Conservation (phyloP, 2,329 filamentous ascomycete genomes). For the Coniella lustricola region DNA sequence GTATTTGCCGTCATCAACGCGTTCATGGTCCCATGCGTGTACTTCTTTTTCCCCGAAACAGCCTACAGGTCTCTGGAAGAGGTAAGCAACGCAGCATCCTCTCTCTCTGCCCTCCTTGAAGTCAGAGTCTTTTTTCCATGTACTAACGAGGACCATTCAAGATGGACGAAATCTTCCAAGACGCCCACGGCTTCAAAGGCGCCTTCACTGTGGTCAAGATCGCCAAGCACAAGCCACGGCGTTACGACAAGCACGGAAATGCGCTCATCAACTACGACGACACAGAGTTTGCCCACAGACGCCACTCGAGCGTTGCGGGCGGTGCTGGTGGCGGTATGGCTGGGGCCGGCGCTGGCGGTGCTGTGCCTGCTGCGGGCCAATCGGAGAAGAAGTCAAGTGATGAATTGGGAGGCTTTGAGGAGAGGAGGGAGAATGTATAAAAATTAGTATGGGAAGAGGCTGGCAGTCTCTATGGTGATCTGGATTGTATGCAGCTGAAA, state of each 20-base stretch:
- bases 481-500: too few species aligned
- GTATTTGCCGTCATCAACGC: conserved; percentile 62
- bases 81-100: conserved; percentile 26
- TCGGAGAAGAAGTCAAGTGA: neutral
- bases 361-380: too few species aligned
- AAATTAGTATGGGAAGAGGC: too few species aligned
- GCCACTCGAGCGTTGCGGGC: neutral
- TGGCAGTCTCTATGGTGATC: too few species aligned
- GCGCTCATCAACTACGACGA: conserved; percentile 41
- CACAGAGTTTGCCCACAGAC: conserved; percentile 19
- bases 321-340: neutral
- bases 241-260: conserved; percentile 54
- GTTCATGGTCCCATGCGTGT: conserved; percentile 49
- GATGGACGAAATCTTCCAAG: conserved; percentile 58
- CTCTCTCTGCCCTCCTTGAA: too few species aligned
- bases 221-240: conserved; percentile 41
- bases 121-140: too few species aligned
- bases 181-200: conserved; percentile 37
- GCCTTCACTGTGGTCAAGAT: conserved; percentile 35
- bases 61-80: conserved; percentile 58
- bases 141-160: neutral
- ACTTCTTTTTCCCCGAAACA: conserved; percentile 60
- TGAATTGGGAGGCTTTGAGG: neutral
- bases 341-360: neutral
- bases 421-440: neutral